phyloP scores from a whole-genome alignment of 2,329 filamentous ascomycete species.

The Trichoderma sp. region DNA sequence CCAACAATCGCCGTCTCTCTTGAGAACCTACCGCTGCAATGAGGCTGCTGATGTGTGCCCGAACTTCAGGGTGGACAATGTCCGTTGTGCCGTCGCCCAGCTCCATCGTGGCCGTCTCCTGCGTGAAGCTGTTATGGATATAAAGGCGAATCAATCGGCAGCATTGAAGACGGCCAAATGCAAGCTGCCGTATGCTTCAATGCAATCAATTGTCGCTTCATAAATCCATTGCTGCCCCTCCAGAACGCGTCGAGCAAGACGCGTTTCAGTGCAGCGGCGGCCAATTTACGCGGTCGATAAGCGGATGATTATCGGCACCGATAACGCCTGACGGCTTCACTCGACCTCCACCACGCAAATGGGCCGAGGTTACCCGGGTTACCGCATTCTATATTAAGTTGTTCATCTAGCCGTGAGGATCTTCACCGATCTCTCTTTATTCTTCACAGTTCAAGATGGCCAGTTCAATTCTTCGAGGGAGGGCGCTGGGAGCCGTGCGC shows the following conservation, averaged over 20 bases:
- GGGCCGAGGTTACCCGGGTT: conserved; percentile 45
- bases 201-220: not conserved
- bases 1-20: not conserved
- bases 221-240: conserved; percentile 1
- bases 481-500: conserved; percentile 35
- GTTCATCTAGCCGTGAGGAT: not conserved
- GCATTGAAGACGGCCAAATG: not conserved
- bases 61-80: conserved; percentile 84
- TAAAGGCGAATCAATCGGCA: not conserved
- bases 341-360: conserved; percentile 21
- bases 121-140: conserved; percentile 4
- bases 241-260: conserved; percentile 25
- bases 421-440: not conserved
- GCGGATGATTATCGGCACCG: conserved; percentile 21
- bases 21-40: conserved; percentile 75
- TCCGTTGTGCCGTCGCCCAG: conserved; percentile 49
- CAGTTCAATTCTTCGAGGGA: conserved; percentile 38
- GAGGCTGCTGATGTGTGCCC: conserved; percentile 88
- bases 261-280: conserved; percentile 20
- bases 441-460: conserved; percentile 34
- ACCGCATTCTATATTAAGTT: conserved; percentile 19
- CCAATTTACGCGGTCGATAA: conserved; percentile 21
- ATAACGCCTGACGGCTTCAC: conserved; percentile 4
- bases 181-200: not conserved
- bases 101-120: conserved; percentile 46